These are phyloP conservation scores for Suhomyces sp. DNA, from an alignment of 805 yeast species.

Conservation along the genomic window DNA sequence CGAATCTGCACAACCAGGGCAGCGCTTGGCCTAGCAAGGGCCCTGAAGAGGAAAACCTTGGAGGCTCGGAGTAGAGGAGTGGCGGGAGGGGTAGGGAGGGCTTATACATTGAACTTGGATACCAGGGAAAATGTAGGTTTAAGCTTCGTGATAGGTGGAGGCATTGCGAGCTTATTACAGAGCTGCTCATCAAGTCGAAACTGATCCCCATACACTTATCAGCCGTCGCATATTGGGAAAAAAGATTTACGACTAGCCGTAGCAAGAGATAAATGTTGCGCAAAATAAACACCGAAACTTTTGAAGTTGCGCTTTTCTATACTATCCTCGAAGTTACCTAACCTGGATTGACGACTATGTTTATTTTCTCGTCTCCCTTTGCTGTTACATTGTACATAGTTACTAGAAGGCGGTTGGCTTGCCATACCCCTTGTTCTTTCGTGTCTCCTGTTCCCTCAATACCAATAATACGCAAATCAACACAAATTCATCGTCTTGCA, in stretches of 20 bases:
- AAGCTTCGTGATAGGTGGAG: background rate
- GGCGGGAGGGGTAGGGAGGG: background rate
- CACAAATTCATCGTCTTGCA: slow-evolving; percentile 19
- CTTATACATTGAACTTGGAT: background rate
- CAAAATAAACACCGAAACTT: background rate
- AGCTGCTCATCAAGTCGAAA: background rate
- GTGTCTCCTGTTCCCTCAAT: slow-evolving; percentile 30
- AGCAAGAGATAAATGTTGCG: background rate
- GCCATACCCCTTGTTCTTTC: slow-evolving; percentile 30
- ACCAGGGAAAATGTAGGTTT: background rate
- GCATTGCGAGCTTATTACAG: background rate
- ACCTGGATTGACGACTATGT: background rate
- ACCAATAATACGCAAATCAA: slow-evolving; percentile 24
- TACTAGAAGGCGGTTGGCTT: background rate
- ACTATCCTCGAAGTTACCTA: background rate
- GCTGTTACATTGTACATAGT: background rate
- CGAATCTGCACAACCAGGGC: background rate
- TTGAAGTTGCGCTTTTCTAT: background rate
- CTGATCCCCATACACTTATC: background rate
- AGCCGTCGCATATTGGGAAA: background rate
- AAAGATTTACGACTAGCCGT: background rate
- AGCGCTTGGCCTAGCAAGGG: background rate
- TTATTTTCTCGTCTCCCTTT: background rate
- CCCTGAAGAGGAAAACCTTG: background rate
- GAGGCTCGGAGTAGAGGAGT: background rate